phyloP scores from a whole-genome alignment of 495 filamentous ascomycete species.

The Sphaerosporella brunnea region DNA sequence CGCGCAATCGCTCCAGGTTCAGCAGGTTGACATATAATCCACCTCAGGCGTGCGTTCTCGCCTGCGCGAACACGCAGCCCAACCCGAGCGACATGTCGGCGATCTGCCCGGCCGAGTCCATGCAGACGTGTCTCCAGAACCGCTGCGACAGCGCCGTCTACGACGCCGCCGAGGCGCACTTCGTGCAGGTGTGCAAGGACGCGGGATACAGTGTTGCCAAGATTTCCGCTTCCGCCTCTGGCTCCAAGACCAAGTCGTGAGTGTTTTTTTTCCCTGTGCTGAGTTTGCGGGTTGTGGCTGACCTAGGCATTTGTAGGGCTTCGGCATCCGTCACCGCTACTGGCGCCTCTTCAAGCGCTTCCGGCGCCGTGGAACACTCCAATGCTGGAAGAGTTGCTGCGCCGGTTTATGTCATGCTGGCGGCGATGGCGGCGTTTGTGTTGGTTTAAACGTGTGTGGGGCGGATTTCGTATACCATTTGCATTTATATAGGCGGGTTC shows the following conservation, averaged over 20 bases:
- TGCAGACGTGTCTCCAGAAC: background rate
- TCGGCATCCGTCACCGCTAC: no score
- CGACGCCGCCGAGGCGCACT: background rate
- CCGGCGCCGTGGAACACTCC: no score
- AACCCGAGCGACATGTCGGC: background rate
- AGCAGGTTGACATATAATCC: slow-evolving; percentile 1
- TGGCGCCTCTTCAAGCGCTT: no score
- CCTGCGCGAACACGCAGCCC: slow-evolving; percentile 6
- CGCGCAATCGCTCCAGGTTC: no score
- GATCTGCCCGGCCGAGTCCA: background rate
- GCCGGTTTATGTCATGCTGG: background rate
- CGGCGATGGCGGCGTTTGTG: background rate
- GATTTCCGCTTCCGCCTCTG: background rate
- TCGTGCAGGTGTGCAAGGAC: slow-evolving; percentile 1
- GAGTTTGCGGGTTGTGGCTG: no score
- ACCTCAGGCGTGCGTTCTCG: slow-evolving; percentile 21
- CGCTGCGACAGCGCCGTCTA: background rate
- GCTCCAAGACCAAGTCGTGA: background rate
- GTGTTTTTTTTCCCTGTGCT: no score
- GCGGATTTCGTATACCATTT: no score
- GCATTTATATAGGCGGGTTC: no score
- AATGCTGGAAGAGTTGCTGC: no score
- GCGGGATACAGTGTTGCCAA: no score
- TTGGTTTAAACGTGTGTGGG: background rate
- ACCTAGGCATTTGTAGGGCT: no score